Conservation (phyloP, 805 yeast species). For the Kluyveromyces aestuarii region DNA sequence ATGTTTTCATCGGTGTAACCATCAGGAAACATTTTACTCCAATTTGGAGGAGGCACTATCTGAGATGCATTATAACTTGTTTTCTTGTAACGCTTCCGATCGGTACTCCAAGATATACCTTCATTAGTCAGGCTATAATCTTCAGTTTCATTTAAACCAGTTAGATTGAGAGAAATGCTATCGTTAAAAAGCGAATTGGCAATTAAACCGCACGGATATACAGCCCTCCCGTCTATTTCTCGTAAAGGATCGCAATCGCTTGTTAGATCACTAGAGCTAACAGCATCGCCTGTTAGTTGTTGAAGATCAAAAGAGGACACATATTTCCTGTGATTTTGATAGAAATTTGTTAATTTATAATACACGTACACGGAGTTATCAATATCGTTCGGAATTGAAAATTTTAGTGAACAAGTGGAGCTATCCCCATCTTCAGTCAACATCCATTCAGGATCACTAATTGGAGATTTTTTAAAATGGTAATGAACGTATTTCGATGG, state of each 20-base stretch:
- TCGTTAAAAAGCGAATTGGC: slow-evolving; percentile 78
- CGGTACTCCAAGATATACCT: slow-evolving; percentile 67
- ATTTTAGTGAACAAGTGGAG: slow-evolving; percentile 54
- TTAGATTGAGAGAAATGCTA: slow-evolving; percentile 47
- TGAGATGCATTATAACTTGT: slow-evolving; percentile 51
- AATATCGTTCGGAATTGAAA: slow-evolving; percentile 63
- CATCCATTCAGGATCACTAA: slow-evolving; percentile 54
- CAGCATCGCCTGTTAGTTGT: slow-evolving; percentile 74
- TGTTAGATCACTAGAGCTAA: slow-evolving; percentile 40
- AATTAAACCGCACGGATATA: slow-evolving; percentile 78
- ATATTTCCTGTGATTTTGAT: slow-evolving; percentile 90
- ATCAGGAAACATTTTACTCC: slow-evolving; percentile 60
- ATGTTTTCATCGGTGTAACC: slow-evolving; percentile 64
- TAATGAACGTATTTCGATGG: slow-evolving; percentile 50
- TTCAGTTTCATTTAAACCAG: slow-evolving; percentile 24
- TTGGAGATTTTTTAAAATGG: slow-evolving; percentile 45
- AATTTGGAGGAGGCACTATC: slow-evolving; percentile 77
- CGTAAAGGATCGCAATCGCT: slow-evolving; percentile 31
- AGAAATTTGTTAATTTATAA: slow-evolving; percentile 83
- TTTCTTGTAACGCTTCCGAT: slow-evolving; percentile 52
- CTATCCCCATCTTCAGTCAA: slow-evolving; percentile 33
- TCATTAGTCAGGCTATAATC: slow-evolving; percentile 37
- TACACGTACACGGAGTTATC: slow-evolving; percentile 66
- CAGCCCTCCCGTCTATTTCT: slow-evolving; percentile 31
- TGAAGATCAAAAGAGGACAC: slow-evolving; percentile 75